Base-by-base conservation (phyloP, 179 eudicot genomes). In the Kewa caespitosa region DNA sequence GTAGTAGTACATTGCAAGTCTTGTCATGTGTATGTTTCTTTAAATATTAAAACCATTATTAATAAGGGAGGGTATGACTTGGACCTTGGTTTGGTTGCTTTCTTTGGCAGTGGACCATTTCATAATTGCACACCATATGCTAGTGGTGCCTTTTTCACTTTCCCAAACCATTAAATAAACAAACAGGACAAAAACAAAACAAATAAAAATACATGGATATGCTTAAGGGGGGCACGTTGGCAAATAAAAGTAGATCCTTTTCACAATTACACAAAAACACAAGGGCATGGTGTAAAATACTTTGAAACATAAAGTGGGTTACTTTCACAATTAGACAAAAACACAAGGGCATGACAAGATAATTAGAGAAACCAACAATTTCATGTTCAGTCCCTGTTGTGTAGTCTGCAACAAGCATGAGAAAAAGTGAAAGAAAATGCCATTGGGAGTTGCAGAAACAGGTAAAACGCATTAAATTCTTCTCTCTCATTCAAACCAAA, bases 401-500 rank as follows among this genome's bases (percentile, higher is more conserved):
- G 20, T 48, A 11, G 54, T 48, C 54, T 14, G 54, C 54, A 48
- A 48, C 20, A 18, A 48, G 22, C 20, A 11, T 2, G 18, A 38
- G 69, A n/a, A 12, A 1, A 39, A 65, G 25, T 11, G 70, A 67
- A 12, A 63, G 27, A 41, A 22, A 13, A 4, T 28, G 13, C 31
- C 64, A 60, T 62, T 17, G 67, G 67, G 67, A 62, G 67, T 39
- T 57, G 52, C 60, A 76, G 13, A 55, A n/a, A 42, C 80, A 69
- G 69, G 80, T 62, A 43, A 77, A 54, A 36, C 27, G 80, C 80
- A 77, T 77, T 77, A 46, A 70, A 77, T 62, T 37, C 55, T 75
- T 60, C 80, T 60, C 75, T 42, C 27, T 12, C 36, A n/a, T 61
- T 77, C 80, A 38, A 77, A 70, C 62, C 33, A 1, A 31, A 43